phyloP scores from a whole-genome alignment of 768 basidiomycete species.

The Kwoniella sp. region DNA sequence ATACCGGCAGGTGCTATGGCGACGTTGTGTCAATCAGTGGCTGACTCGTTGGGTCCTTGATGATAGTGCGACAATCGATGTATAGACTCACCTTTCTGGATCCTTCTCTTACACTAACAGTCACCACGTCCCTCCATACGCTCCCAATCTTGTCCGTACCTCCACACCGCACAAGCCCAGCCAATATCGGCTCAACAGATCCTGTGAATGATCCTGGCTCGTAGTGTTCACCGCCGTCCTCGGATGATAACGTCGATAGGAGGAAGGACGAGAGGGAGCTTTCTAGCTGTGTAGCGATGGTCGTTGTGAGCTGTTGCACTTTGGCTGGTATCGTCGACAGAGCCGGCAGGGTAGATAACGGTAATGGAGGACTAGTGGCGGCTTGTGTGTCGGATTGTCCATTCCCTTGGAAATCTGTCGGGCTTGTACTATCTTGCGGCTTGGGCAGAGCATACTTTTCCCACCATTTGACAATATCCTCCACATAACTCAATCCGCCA shows the following conservation, averaged over 20 bases:
- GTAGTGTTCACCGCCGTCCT: not conserved
- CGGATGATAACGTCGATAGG: conserved; percentile 26
- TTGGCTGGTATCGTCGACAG: conserved; percentile 34
- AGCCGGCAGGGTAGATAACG: conserved; percentile 38
- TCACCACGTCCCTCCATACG: conserved; percentile 54
- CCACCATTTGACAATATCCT: conserved; percentile 55
- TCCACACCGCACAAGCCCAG: conserved; percentile 68
- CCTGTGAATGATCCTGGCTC: conserved; percentile 36
- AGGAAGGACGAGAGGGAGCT: conserved; percentile 35
- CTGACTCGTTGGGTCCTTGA: too few species aligned
- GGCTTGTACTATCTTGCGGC: not conserved
- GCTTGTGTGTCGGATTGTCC: not conserved
- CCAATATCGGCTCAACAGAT: conserved; percentile 67
- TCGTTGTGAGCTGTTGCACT: conserved; percentile 23
- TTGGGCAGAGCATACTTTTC: conserved; percentile 28
- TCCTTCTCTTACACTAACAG: conserved; percentile 43
- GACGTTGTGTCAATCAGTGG: too few species aligned
- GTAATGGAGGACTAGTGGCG: conserved; percentile 7
- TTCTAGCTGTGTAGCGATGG: conserved; percentile 46
- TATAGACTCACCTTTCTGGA: conserved; percentile 46
- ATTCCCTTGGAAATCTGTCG: not conserved
- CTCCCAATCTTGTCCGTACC: conserved; percentile 45
- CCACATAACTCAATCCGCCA: conserved; percentile 67
- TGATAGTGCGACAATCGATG: conserved; percentile 61
- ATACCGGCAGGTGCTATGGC: conserved; percentile 66